These are phyloP conservation scores for Pythium phragmiticola DNA, from an alignment of 352 stramenopile genomes.

Conservation along the genomic window DNA sequence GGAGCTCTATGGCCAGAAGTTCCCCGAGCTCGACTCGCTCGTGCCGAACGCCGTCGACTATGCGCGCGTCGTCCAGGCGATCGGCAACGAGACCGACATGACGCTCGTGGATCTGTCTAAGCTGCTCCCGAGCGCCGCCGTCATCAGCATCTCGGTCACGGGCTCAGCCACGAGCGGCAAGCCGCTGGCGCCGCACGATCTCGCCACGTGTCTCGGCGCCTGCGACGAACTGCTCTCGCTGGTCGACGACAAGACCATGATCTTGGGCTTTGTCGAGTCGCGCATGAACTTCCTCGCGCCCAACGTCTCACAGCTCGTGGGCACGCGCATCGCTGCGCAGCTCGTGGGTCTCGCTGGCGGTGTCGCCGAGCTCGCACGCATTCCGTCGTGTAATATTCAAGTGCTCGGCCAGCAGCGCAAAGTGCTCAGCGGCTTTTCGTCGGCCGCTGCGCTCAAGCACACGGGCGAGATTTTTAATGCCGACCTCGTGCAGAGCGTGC, in stretches of 20 bases:
- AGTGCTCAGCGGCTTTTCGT: constrained; percentile 89
- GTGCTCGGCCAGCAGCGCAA: constrained; percentile 94
- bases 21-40: constrained; percentile 94
- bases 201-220: constrained; percentile 71
- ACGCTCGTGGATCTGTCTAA: constrained; percentile 89
- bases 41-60: constrained; percentile 93
- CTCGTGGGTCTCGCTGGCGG: constrained; percentile 95
- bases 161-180: constrained; percentile 90
- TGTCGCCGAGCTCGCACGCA: constrained; percentile 91
- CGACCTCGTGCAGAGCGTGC: constrained; percentile 91
- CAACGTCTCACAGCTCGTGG: constrained; percentile 94
- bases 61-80: constrained; percentile 88
- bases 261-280: constrained; percentile 91
- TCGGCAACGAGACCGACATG: constrained; percentile 94
- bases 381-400: constrained; percentile 98
- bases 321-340: constrained; percentile 92
- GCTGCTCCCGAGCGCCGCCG: constrained; percentile 89
- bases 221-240: constrained; percentile 90
- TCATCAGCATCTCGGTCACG: constrained; percentile 95
- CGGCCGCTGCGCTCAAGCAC: constrained; percentile 84
- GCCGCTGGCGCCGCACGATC: constrained; percentile 60
- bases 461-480: constrained; percentile 93
- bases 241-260: constrained; percentile 78
- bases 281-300: constrained; percentile 92
- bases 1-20: constrained; percentile 92